Evolutionary conservation across 1,284 basidiomycete genomes (phyloP).

Genomic region (Hypsizygus ulmarius): DNA sequence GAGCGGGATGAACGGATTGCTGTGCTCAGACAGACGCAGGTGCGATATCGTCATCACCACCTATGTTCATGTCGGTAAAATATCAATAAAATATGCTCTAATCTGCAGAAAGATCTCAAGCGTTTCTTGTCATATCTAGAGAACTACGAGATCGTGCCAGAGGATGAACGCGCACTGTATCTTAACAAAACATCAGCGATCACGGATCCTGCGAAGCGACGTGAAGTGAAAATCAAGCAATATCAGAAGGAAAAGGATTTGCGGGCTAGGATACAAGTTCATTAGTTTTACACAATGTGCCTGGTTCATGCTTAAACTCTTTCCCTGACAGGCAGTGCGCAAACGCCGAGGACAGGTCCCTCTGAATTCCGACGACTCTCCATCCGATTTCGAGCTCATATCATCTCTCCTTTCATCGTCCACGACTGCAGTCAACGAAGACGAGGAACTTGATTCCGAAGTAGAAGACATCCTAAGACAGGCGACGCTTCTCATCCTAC

Average conservation of each 20-base stretch:
- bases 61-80: too few relatives aligned
- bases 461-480: slow-evolving; percentile 66
- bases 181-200: slow-evolving; percentile 45
- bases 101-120: slow-evolving; percentile 52
- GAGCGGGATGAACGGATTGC: slow-evolving; percentile 59
- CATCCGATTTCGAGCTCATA: slow-evolving; percentile 60
- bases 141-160: slow-evolving; percentile 67
- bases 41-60: too few relatives aligned
- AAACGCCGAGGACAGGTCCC: slow-evolving; percentile 47
- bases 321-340: slow-evolving; percentile 44
- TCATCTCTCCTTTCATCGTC: slow-evolving; percentile 51
- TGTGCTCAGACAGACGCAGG: slow-evolving; percentile 59
- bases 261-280: slow-evolving; percentile 65
- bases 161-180: slow-evolving; percentile 58
- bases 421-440: slow-evolving; percentile 32
- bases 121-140: slow-evolving; percentile 60
- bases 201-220: slow-evolving; percentile 62
- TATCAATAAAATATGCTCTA: too few relatives aligned
- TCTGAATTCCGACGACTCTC: slow-evolving; percentile 28
- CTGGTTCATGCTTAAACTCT: neutral
- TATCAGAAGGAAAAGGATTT: slow-evolving; percentile 84
- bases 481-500: slow-evolving; percentile 66
- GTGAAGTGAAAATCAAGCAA: slow-evolving; percentile 87
- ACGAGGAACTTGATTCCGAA: slow-evolving; percentile 59
- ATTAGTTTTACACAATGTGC: slow-evolving; percentile 5